These are phyloP conservation scores for Scedosporium dehoogii DNA, from an alignment of 2,329 filamentous ascomycete species.

Conservation along the genomic window DNA sequence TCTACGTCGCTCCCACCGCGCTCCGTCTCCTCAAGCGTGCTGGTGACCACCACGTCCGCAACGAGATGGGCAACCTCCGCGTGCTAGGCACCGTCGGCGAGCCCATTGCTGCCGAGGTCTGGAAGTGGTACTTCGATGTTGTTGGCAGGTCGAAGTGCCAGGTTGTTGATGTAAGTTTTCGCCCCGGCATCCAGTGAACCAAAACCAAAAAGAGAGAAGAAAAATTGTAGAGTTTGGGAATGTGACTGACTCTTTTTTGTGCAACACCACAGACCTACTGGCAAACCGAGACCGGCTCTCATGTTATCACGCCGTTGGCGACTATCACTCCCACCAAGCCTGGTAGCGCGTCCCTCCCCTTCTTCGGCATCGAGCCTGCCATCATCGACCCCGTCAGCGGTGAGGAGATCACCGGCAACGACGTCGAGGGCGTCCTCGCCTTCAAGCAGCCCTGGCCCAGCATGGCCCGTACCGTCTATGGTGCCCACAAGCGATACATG, in stretches of 20 bases:
- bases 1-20: constrained; percentile 95
- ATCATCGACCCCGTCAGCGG: constrained; percentile 96
- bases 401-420: constrained; percentile 86
- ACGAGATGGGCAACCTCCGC: constrained; percentile 79
- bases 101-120: constrained; percentile 94
- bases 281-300: constrained; percentile 97
- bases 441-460: constrained; percentile 98
- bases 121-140: constrained; percentile 98
- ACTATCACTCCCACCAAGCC: constrained; percentile 95
- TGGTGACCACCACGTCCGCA: constrained; percentile 83
- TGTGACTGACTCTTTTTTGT: not conserved
- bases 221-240: not conserved
- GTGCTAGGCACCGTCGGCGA: constrained; percentile 93
- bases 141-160: constrained; percentile 92
- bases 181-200: not conserved
- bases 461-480: constrained; percentile 97
- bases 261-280: constrained; percentile 70
- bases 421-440: constrained; percentile 91
- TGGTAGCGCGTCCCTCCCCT: constrained; percentile 87
- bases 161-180: constrained; percentile 72
- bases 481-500: constrained; percentile 96
- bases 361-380: constrained; percentile 95
- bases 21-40: constrained; percentile 90
- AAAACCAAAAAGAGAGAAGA: not conserved
- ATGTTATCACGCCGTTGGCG: constrained; percentile 88